A percentile compares a stretch with the other conserved stretches of the same genome.
phyloP scores from a whole-genome alignment of 2,329 filamentous ascomycete genomes.

The Colletotrichum endophyticum region DNA sequence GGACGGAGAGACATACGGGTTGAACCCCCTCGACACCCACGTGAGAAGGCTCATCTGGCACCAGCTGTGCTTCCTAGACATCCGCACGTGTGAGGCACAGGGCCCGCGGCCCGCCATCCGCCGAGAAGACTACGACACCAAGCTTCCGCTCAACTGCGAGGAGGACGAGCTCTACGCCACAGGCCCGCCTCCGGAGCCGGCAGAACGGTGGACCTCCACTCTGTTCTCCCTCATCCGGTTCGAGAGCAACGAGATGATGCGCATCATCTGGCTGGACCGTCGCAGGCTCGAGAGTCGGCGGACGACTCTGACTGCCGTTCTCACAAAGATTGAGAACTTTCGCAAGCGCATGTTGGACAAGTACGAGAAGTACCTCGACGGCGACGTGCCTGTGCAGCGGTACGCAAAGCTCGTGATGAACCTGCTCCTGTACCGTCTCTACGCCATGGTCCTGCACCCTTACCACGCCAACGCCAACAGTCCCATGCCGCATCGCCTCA shows the following conservation, averaged over 20 bases:
- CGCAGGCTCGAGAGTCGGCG: constrained; percentile 66
- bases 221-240: constrained; percentile 73
- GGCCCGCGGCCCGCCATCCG: constrained; percentile 74
- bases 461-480: constrained; percentile 58
- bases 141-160: constrained; percentile 73
- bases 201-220: constrained; percentile 68
- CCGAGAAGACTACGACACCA: constrained; percentile 77
- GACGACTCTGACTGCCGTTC: constrained; percentile 65
- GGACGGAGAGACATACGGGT: constrained; percentile 70
- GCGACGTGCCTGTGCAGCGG: constrained; percentile 63
- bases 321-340: constrained; percentile 74
- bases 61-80: constrained; percentile 78
- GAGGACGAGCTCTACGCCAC: constrained; percentile 63
- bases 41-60: constrained; percentile 77
- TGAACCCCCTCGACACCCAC: constrained; percentile 72
- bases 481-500: constrained; percentile 65
- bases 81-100: constrained; percentile 76
- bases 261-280: constrained; percentile 72
- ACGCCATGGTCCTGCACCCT: constrained; percentile 71
- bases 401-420: constrained; percentile 69
- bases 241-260: constrained; percentile 76
- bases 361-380: constrained; percentile 68
- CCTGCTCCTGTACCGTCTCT: constrained; percentile 65
- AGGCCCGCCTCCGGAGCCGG: constrained; percentile 45
- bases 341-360: constrained; percentile 67